These are phyloP conservation scores for Xylaria nigripes DNA, from an alignment of 495 filamentous ascomycete species.

Conservation along the genomic window DNA sequence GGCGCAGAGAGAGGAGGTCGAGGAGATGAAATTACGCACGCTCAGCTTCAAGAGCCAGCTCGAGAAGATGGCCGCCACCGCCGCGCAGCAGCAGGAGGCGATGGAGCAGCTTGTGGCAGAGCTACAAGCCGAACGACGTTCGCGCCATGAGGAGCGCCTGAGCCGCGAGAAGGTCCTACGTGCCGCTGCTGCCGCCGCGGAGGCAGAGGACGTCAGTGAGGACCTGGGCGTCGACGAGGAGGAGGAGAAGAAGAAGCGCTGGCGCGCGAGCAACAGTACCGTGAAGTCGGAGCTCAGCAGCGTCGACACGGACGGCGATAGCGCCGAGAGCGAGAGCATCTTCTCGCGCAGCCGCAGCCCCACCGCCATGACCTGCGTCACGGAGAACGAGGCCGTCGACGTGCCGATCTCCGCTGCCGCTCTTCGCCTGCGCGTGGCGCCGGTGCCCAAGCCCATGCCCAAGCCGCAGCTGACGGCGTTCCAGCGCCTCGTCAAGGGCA, in stretches of 20 bases:
- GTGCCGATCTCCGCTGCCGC: background rate
- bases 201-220: conserved; percentile 27
- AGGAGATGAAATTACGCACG: conserved; percentile 62
- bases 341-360: conserved; percentile 55
- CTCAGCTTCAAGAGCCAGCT: conserved; percentile 64
- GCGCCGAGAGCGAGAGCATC: conserved; percentile 42
- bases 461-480: conserved; percentile 37
- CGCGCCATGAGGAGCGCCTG: conserved; percentile 46
- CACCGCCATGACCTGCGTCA: conserved; percentile 32
- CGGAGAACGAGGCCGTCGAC: conserved; percentile 21
- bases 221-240: conserved; percentile 44
- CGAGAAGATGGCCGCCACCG: conserved; percentile 65
- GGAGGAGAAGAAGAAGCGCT: conserved; percentile 39
- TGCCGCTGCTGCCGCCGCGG: conserved; percentile 7
- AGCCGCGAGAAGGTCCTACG: conserved; percentile 17
- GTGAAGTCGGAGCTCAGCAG: conserved; percentile 31
- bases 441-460: conserved; percentile 7
- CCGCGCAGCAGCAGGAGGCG: conserved; percentile 53
- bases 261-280: conserved; percentile 46
- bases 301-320: conserved; percentile 43
- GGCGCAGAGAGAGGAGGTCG: conserved; percentile 61
- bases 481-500: conserved; percentile 44
- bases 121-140: conserved; percentile 50
- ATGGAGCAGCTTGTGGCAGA: conserved; percentile 58
- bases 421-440: background rate